Evolutionary conservation across 306 rosid species (phyloP).

Genomic region (Malus sylvestris): DNA sequence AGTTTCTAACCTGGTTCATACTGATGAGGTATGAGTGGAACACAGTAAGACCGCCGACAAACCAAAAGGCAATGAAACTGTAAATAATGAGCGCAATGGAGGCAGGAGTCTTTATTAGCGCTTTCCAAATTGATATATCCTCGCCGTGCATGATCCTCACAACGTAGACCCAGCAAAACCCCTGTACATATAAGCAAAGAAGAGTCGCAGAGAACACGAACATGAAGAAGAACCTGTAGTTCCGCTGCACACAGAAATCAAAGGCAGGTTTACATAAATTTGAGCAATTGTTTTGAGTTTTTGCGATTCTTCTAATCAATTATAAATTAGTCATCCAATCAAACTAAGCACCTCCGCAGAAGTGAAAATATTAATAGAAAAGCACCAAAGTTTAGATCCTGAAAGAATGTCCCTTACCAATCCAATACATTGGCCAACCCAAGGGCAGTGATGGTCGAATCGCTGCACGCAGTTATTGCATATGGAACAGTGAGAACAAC

Average conservation of each 20-base stretch:
- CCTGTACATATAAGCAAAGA: slow-evolving; percentile 60
- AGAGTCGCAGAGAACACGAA: slow-evolving; percentile 55
- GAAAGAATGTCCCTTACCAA: slow-evolving; percentile 5
- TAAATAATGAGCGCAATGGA: slow-evolving; percentile 52
- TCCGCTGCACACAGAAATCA: slow-evolving; percentile 41
- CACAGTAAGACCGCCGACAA: slow-evolving; percentile 62
- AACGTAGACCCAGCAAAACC: slow-evolving; percentile 70
- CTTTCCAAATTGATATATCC: slow-evolving; percentile 51
- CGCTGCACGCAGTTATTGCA: slow-evolving; percentile 32
- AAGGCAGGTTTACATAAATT: neutral
- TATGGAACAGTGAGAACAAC: slow-evolving; percentile 39
- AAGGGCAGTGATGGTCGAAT: slow-evolving; percentile 37
- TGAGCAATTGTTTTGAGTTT: neutral
- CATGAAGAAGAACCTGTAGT: slow-evolving; percentile 66
- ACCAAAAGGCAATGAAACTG: slow-evolving; percentile 53
- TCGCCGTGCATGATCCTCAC: slow-evolving; percentile 47
- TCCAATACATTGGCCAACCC: slow-evolving; percentile 42
- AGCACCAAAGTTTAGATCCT: neutral
- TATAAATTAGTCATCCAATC: neutral
- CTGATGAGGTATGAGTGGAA: slow-evolving; percentile 71
- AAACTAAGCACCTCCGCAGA: neutral
- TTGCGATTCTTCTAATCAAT: neutral
- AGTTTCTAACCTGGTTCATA: slow-evolving; percentile 54
- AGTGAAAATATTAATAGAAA: neutral
- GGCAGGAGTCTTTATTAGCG: slow-evolving; percentile 64